phyloP scores from a whole-genome alignment of 805 yeast species.

The Kuraishia ogatae region DNA sequence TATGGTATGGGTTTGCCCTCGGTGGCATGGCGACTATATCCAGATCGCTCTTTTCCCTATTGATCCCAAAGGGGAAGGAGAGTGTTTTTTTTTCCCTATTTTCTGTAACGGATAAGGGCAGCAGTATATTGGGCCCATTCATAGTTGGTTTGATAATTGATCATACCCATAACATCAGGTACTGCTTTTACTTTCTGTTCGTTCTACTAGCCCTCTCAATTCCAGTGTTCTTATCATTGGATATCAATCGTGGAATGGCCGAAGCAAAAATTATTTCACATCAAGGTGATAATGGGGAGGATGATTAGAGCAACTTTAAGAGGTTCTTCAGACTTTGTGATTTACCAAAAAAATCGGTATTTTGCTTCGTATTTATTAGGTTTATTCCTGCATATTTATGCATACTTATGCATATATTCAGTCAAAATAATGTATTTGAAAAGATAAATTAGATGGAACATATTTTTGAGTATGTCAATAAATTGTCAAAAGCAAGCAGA shows the following conservation, averaged over 20 bases:
- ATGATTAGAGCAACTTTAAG: not conserved
- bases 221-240: constrained; percentile 44
- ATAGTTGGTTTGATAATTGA: constrained; percentile 68
- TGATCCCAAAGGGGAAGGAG: constrained; percentile 71
- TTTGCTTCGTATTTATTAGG: no score
- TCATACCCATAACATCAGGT: constrained; percentile 62
- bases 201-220: constrained; percentile 43
- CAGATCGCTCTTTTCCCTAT: constrained; percentile 56
- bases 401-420: no score
- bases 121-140: constrained; percentile 66
- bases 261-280: constrained; percentile 2
- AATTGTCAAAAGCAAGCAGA: no score
- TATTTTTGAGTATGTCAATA: no score
- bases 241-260: constrained; percentile 51
- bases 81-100: constrained; percentile 68
- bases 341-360: no score
- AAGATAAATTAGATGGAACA: no score
- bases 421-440: no score
- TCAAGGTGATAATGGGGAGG: not conserved
- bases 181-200: constrained; percentile 59
- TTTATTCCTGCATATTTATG: no score
- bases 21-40: constrained; percentile 70
- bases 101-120: constrained; percentile 75
- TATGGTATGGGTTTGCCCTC: constrained; percentile 68
- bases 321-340: no score